A percentile compares a stretch with the other conserved stretches of the same genome.
These are phyloP conservation scores for Corylus avellana DNA, from an alignment of 306 rosid genomes.

Conservation along the genomic window DNA sequence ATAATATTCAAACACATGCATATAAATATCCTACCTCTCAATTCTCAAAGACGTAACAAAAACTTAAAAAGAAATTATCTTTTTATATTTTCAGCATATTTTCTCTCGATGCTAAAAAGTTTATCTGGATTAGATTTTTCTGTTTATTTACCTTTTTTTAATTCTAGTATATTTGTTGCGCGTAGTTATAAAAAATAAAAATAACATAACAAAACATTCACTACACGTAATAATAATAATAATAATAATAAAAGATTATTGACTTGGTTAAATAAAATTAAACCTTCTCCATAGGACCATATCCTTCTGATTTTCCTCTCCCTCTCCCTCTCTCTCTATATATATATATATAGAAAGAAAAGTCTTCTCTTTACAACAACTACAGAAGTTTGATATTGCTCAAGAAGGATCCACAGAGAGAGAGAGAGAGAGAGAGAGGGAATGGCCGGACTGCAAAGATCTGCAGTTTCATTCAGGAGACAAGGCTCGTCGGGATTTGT, in stretches of 20 bases:
- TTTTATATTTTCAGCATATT: too few species aligned
- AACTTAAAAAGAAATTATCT: too few species aligned
- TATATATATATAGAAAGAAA: not conserved
- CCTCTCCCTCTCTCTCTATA: not conserved
- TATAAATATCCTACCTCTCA: too few species aligned
- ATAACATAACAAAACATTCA: too few species aligned
- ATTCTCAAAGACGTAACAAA: too few species aligned
- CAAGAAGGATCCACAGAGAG: conserved; percentile 19
- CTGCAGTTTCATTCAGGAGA: conserved; percentile 72
- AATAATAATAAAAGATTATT: not conserved
- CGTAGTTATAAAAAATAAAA: too few species aligned
- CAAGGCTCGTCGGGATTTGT: conserved; percentile 88
- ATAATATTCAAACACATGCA: not conserved
- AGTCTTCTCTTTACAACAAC: not conserved
- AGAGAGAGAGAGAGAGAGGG: conserved; percentile 5
- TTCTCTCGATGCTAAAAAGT: too few species aligned
- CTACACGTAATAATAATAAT: not conserved
- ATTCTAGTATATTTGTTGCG: too few species aligned
- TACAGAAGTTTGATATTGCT: not conserved
- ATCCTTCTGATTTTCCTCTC: conserved; percentile 10
- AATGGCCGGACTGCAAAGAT: conserved; percentile 89
- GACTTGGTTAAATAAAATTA: conserved; percentile 12
- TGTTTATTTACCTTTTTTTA: too few species aligned
- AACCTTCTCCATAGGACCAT: not conserved
- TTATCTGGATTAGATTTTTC: too few species aligned